Evolutionary conservation across 139 green algal genomes (phyloP).

Genomic region (Yamagishiella unicocca): DNA sequence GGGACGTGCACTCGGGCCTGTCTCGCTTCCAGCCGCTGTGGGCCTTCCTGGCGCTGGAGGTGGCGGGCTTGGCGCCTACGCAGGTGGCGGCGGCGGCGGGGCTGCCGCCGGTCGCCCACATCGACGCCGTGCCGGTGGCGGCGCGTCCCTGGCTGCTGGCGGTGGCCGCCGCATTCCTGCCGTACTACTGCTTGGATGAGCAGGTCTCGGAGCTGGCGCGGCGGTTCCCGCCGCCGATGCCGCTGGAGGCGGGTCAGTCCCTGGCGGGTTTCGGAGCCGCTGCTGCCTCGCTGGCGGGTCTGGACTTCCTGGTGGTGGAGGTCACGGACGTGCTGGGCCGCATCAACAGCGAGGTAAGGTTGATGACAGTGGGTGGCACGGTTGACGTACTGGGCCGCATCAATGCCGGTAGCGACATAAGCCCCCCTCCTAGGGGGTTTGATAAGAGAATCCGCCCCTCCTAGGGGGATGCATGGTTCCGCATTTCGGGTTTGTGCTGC

Average conservation of each 20-base stretch:
- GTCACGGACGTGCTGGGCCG: conserved; percentile 64
- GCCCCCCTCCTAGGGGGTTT: too few species aligned
- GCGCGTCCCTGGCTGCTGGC: conserved; percentile 62
- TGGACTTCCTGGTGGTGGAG: conserved; percentile 70
- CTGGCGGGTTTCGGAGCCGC: conserved; percentile 19
- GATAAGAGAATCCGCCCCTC: too few species aligned
- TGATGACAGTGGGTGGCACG: neutral
- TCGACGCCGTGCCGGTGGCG: conserved; percentile 65
- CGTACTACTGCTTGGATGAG: conserved; percentile 72
- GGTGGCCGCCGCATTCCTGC: conserved; percentile 73
- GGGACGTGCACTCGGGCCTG: conserved; percentile 75
- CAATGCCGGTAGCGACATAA: too few species aligned
- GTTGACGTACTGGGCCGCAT: too few species aligned
- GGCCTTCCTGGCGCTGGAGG: conserved; percentile 58
- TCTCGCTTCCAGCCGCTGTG: conserved; percentile 79
- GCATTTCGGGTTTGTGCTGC: too few species aligned
- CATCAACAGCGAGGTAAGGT: conserved; percentile 46
- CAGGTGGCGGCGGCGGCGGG: neutral
- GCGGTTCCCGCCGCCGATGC: conserved; percentile 56
- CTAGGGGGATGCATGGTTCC: too few species aligned
- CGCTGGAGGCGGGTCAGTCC: conserved; percentile 27
- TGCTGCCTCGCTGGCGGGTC: neutral
- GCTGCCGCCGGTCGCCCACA: neutral
- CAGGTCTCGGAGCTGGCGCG: conserved; percentile 34
- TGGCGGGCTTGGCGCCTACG: neutral